Conservation (phyloP, 345 rosid genomes). For the Erysimum cheiranthoides region DNA sequence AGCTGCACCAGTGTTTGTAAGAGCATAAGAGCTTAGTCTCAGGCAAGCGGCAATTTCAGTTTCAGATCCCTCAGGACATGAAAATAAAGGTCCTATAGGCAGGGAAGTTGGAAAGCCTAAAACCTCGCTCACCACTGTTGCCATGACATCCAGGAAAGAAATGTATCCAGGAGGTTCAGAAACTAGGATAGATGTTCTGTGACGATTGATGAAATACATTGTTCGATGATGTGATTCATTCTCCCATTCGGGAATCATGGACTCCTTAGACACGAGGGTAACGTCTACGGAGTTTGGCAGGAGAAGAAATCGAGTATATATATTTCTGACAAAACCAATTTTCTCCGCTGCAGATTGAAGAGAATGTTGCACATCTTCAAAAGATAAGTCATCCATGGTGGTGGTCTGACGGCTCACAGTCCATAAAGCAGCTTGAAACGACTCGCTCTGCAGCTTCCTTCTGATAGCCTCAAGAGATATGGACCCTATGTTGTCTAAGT, state of each 20-base stretch:
- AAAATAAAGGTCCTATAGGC: slow-evolving; percentile 77
- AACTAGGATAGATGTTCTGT: slow-evolving; percentile 65
- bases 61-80: slow-evolving; percentile 82
- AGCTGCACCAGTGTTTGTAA: slow-evolving; percentile 52
- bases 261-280: slow-evolving; percentile 61
- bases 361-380: slow-evolving; percentile 55
- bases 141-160: slow-evolving; percentile 75
- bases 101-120: slow-evolving; percentile 72
- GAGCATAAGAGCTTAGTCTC: slow-evolving; percentile 64
- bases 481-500: slow-evolving; percentile 65
- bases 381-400: slow-evolving; percentile 42
- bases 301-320: slow-evolving; percentile 76
- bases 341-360: slow-evolving; percentile 65
- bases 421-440: slow-evolving; percentile 75
- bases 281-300: slow-evolving; percentile 69
- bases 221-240: slow-evolving; percentile 61
- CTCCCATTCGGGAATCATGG: slow-evolving; percentile 70
- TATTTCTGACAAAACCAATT: slow-evolving; percentile 73
- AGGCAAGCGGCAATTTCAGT: slow-evolving; percentile 59
- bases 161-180: slow-evolving; percentile 85
- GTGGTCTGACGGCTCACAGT: slow-evolving; percentile 51
- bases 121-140: slow-evolving; percentile 79
- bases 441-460: slow-evolving; percentile 65
- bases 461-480: slow-evolving; percentile 56
- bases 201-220: slow-evolving; percentile 64